A percentile compares a stretch with the other conserved stretches of the same genome.
phyloP scores from a whole-genome alignment of 169 alveolate genomes.

The Cryptosporidium parvum region DNA sequence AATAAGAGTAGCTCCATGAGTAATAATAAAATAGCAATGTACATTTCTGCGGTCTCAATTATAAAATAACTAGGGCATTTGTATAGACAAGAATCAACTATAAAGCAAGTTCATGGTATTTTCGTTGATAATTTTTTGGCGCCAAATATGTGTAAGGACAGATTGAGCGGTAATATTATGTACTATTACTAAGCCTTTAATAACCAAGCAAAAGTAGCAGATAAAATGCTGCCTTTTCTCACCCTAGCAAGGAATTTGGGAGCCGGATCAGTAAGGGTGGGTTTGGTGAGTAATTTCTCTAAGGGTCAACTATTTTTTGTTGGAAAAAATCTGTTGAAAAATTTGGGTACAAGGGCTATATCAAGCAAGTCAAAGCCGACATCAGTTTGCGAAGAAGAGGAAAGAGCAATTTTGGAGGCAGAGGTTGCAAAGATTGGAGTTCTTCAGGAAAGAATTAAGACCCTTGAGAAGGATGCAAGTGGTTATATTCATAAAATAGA shows the following conservation, averaged over 20 bases:
- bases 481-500: constrained; percentile 27
- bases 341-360: constrained; percentile 3
- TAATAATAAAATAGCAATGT: too few relatives aligned
- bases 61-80: too few relatives aligned
- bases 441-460: constrained; percentile 57
- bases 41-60: too few relatives aligned
- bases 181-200: background rate
- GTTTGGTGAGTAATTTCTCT: background rate
- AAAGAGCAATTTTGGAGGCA: background rate
- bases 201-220: background rate
- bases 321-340: background rate
- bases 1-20: background rate
- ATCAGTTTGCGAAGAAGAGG: background rate
- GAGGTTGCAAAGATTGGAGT: constrained; percentile 14
- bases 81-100: background rate
- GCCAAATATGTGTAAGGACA: background rate
- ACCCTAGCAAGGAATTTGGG: constrained; percentile 2
- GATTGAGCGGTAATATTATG: background rate
- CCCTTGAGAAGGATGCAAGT: constrained; percentile 34
- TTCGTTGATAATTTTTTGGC: background rate
- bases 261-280: background rate
- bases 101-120: background rate
- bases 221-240: constrained; percentile 2
- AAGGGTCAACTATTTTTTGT: background rate
- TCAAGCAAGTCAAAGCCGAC: background rate